Conservation (phyloP, 371 early-diverging fungal species). For the Dinochytrium kinnereticum region DNA sequence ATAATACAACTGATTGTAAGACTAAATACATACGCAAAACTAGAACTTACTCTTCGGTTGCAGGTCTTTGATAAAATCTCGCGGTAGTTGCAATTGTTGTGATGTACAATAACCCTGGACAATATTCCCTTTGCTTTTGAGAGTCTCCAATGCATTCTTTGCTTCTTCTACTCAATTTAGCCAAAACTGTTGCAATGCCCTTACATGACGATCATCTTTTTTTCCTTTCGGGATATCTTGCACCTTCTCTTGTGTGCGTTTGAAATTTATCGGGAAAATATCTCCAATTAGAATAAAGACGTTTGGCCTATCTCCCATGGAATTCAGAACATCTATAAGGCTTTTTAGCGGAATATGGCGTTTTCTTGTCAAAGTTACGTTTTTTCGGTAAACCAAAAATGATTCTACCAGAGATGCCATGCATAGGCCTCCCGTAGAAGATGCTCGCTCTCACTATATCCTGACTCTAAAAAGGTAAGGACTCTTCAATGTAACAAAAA, state of each 20-base stretch:
- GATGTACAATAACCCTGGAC: neutral
- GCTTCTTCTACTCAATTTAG: neutral
- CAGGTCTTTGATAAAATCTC: constrained; percentile 20
- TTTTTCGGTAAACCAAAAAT: constrained; percentile 39
- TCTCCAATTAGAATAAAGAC: constrained; percentile 15
- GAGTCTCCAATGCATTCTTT: neutral
- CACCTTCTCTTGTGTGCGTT: constrained; percentile 6
- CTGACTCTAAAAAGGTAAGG: too few relatives aligned
- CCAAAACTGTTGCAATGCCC: too few relatives aligned
- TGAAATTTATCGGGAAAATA: constrained; percentile 41
- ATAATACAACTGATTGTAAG: neutral
- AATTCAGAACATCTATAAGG: constrained; percentile 11
- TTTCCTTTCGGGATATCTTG: neutral
- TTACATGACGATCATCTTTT: neutral
- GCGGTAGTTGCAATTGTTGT: neutral
- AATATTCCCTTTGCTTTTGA: constrained; percentile 3
- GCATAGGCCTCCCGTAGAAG: constrained; percentile 41
- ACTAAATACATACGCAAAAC: neutral
- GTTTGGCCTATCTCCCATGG: neutral
- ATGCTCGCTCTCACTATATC: constrained; percentile 29
- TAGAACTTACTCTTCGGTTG: constrained; percentile 26
- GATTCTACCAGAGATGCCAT: constrained; percentile 15
- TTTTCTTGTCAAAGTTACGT: constrained; percentile 28
- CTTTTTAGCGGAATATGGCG: neutral
- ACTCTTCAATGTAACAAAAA: neutral